These are phyloP conservation scores for Cyberlindnera maritima DNA, from an alignment of 805 yeast species.

Conservation along the genomic window DNA sequence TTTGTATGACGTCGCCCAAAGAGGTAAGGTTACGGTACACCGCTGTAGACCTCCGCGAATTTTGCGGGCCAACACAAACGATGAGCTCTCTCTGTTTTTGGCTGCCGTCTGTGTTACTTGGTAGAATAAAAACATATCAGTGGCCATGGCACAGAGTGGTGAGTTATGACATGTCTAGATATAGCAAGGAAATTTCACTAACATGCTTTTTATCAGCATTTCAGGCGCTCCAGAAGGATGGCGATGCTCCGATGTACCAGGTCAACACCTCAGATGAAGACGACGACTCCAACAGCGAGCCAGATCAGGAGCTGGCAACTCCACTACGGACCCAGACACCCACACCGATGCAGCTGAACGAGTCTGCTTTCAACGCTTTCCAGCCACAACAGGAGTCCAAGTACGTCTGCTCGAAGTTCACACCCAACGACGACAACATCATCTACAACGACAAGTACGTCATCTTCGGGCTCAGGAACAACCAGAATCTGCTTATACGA, in stretches of 20 bases:
- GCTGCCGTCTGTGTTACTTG: too few relatives aligned
- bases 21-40: background rate
- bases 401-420: conserved; percentile 35
- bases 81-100: background rate
- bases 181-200: background rate
- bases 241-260: conserved; percentile 19
- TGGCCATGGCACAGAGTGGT: conserved; percentile 16
- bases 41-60: background rate
- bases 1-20: too few relatives aligned
- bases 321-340: conserved; percentile 1
- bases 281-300: conserved; percentile 8
- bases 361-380: background rate
- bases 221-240: conserved; percentile 20
- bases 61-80: background rate
- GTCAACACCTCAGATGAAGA: conserved; percentile 23
- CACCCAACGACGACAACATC: conserved; percentile 37
- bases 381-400: conserved; percentile 13
- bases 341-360: background rate
- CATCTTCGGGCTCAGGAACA: conserved; percentile 40
- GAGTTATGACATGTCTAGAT: background rate
- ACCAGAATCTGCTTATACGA: conserved; percentile 41
- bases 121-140: background rate
- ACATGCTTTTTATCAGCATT: conserved; percentile 16
- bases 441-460: conserved; percentile 32
- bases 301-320: background rate